Evolutionary conservation across 176 grass and related monocot genomes (phyloP), one percentile per base, ranked within the genome.

Genomic region (Oryza meyeriana): DNA sequence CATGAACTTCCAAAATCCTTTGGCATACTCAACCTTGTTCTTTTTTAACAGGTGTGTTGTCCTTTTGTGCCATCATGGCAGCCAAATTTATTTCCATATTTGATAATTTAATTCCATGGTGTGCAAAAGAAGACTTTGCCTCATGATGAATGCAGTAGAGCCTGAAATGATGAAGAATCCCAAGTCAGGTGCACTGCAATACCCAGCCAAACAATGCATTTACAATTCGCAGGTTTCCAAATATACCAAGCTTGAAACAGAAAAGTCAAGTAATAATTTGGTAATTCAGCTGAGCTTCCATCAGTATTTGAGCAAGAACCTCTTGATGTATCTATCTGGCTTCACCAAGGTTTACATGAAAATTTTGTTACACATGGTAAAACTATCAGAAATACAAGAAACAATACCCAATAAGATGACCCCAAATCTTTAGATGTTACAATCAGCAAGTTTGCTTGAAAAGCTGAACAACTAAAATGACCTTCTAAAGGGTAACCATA

Each of bases 31-130:
- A 40, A 93, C 90, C 73, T 96, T 96, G 86, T 96, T 96, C 72
- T 96, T 96, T 79, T 96, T 96, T 27, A 96, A 89, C 11, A 96
- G 77, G 11, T 90, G 90, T 90, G 33, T 96, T 96, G 79, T 92
- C 88, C 84, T 96, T 96, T 52, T 96, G 94, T 57, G 90, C 66
- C 94, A 93, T 82, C 94, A 93, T 96, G 25, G 94, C 94, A 72
- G 80, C 75, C 59, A 96, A 84, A 74, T 97, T 90, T n/a, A n/a
- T n/a, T n/a, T n/a, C n/a, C n/a, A n/a, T 4, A 66, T 90, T 83
- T 77, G 88, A 80, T 25, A 97, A 93, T 74, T 97, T 97, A 34
- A 97, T 81, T 31, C 91, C 91, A 75, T 94, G 91, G 57, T 76
- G 90, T 65, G 88, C 35, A 35, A 97, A 97, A 71, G 88, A 78